Conservation (phyloP, 352 stramenopile genomes). For the Phytophthora boehmeriae region DNA sequence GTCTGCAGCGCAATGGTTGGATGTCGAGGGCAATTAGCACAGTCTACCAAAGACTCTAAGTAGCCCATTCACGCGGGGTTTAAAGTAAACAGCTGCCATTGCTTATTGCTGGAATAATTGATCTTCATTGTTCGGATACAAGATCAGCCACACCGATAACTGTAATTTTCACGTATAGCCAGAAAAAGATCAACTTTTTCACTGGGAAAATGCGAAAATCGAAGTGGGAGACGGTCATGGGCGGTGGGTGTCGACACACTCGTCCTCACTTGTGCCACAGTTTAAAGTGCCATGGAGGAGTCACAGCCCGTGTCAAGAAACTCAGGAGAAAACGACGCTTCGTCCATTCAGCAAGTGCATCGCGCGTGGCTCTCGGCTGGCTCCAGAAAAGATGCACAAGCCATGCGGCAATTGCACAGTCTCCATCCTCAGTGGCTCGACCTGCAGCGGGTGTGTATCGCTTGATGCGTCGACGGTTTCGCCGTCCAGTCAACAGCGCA, state of each 20-base stretch:
- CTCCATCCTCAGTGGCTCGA: conserved; percentile 30
- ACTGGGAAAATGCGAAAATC: neutral
- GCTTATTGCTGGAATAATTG: too few species aligned
- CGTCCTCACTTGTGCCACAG: neutral
- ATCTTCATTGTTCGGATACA: too few species aligned
- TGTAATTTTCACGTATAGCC: too few species aligned
- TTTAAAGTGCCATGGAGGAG: conserved; percentile 7
- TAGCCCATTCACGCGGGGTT: too few species aligned
- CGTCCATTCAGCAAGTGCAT: conserved; percentile 20
- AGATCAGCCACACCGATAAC: too few species aligned
- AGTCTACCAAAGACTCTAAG: too few species aligned
- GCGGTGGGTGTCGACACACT: neutral
- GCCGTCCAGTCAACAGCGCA: neutral
- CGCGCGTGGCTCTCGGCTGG: conserved; percentile 21
- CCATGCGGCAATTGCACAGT: conserved; percentile 16
- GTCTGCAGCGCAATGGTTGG: too few species aligned
- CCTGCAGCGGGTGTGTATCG: conserved; percentile 12
- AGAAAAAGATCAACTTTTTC: too few species aligned
- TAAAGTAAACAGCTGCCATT: too few species aligned
- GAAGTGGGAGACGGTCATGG: neutral
- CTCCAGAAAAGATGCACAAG: conserved; percentile 7
- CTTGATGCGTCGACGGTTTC: neutral
- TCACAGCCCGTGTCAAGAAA: neutral
- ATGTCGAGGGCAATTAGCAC: too few species aligned
- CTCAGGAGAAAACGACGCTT: neutral